Base-by-base conservation (phyloP, 352 stramenopile genomes). In the Phytophthora chlamydospora region DNA sequence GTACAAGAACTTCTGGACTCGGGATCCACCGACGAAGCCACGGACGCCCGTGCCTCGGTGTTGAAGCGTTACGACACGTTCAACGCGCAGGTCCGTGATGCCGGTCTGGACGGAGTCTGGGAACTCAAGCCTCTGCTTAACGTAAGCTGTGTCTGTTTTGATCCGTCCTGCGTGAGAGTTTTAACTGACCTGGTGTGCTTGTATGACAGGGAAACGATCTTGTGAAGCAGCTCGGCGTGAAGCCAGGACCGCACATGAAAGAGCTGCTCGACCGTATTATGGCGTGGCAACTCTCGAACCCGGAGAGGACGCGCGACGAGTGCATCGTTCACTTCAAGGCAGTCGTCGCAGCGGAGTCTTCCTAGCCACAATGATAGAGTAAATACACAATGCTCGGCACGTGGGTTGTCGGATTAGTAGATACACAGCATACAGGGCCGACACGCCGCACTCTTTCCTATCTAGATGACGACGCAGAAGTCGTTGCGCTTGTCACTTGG, bases 91-190 rank as follows among this genome's bases (percentile, higher is more conserved):
- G 54, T 90, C 41, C 43, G 21, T 0, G 58, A 62, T 2, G 43
- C 65, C 16, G 73, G 59, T 19, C 67, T 93, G 1, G 45, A 69
- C 6, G 62, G 56, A 1, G 78, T 90, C 9, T 93, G 81, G 81
- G 58, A 87, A 19, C 59, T 90, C 31, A 88, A 87, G 60, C 79
- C 84, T 14, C 50, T 93, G 33, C 68, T 93, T 1, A 90, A 90
- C 71, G 83, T 92, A 68, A 51, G 75, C 62, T 9, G 8, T 17
- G 32, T 43, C 21, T 38, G 49, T 2, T 46, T 4, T 32, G 6
- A 45, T 10, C n/a, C 46, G 38, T 14, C 14, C 12, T 11, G 13
- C 39, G 6, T 8, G 47, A 9, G 39, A 32, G 24, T 16, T 16
- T 31, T 17, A 56, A 10, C 36, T 67, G 42, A 64, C 34, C 11